Base-by-base conservation (phyloP, 805 yeast species). In the Wickerhamiella nectarea region DNA sequence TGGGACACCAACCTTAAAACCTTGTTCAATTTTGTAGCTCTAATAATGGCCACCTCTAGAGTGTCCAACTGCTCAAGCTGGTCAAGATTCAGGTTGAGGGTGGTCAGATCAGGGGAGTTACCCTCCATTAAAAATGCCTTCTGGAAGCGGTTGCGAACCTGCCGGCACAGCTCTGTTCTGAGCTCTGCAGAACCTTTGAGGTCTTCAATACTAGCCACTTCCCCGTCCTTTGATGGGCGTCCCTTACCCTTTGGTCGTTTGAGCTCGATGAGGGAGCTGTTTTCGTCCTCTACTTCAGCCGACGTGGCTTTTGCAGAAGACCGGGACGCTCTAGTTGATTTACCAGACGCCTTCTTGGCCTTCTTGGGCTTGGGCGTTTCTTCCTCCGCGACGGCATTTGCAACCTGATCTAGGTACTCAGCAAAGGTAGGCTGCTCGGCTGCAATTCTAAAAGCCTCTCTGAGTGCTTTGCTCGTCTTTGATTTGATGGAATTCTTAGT, bases 371-470 rank as follows among this genome's bases (percentile, higher is more conserved):
- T n/a, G 8, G 36, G 25, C 7, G 36, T 38, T 21, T 29, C 37
- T 6, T 21, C 26, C 15, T 17, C 41, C 12, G 20, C 38, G 3
- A 33, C 29, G 18, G 33, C 41, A 24, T 25, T 40, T 22, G 20
- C 20, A 5, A 21, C 19, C 40, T 8, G 7, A n/a, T 37, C 34
- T 15, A 31, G 34, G 21, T 41, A 34, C 34, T 52, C 52, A 20
- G 50, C 42, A 33, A 52, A 46, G 20, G 40, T 41, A 9, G 56
- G 56, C n/a, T 49, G 48, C 12, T 46, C 48, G 4, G 52, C 48
- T 6, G 55, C 56, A 11, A 52, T 46, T 10, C 46, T 38, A 44
- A 52, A 54, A 18, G 58, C 58, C 28, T 50, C 53, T 33, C 42
- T 42, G 24, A 54, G 41, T 11, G 49, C 48, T 19, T 46, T 48